phyloP scores from a whole-genome alignment of 768 basidiomycete species.

The Leccinum olivaceopallidum region DNA sequence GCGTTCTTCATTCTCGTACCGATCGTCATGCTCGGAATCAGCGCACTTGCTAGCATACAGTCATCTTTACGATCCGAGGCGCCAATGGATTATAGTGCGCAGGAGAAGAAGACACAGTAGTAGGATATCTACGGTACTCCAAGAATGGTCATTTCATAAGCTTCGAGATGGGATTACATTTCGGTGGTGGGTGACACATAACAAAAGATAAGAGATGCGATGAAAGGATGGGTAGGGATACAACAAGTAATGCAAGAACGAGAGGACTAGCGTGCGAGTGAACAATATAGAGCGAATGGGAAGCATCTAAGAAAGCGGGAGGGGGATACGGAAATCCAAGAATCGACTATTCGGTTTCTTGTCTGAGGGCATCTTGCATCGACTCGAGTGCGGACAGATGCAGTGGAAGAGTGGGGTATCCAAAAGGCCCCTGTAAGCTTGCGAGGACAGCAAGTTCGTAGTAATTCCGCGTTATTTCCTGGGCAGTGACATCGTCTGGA shows the following conservation, averaged over 20 bases:
- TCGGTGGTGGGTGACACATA: conserved; percentile 12
- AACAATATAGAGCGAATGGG: conserved; percentile 9
- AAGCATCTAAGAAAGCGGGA: conserved; percentile 15
- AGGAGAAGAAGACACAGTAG: conserved; percentile 78
- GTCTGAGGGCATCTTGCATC: conserved; percentile 47
- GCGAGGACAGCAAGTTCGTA: conserved; percentile 70
- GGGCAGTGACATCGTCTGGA: conserved; percentile 35
- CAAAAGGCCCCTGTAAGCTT: conserved; percentile 40
- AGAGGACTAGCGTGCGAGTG: conserved; percentile 12
- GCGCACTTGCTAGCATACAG: conserved; percentile 72
- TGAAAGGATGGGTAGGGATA: conserved; percentile 30
- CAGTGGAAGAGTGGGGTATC: conserved; percentile 61
- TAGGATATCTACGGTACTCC: not conserved
- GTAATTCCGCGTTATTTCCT: conserved; percentile 68
- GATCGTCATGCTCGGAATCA: conserved; percentile 60
- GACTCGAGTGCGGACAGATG: conserved; percentile 73
- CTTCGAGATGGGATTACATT: conserved; percentile 21
- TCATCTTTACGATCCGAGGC: conserved; percentile 61
- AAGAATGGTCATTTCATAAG: conserved; percentile 20
- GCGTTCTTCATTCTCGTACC: conserved; percentile 69
- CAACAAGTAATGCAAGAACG: conserved; percentile 25
- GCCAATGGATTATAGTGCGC: conserved; percentile 65
- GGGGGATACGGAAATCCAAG: not conserved
- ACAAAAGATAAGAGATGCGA: conserved; percentile 27
- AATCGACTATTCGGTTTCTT: conserved; percentile 26